These are phyloP conservation scores for Epichloe hybrida DNA, from an alignment of 2,329 filamentous ascomycete species.

Conservation along the genomic window DNA sequence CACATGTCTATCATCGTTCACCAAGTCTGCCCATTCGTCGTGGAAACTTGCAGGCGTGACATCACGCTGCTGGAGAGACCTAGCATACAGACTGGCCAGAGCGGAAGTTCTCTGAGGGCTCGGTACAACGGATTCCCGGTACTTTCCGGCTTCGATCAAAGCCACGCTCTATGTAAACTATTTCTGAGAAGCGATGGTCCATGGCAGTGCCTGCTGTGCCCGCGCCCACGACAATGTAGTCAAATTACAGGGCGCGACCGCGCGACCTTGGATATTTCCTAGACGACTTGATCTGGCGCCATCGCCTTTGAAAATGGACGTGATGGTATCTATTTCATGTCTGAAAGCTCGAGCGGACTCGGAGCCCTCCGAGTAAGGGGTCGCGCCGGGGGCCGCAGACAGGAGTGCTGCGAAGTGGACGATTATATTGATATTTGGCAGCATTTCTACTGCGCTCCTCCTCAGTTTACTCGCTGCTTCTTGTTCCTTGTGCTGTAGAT, in stretches of 20 bases:
- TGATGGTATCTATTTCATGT: not conserved
- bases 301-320: not conserved
- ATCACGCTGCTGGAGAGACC: not conserved
- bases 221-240: slow-evolving; percentile 52
- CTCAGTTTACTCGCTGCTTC: not conserved
- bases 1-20: not conserved
- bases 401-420: not conserved
- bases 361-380: not conserved
- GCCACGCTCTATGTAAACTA: not conserved
- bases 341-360: not conserved
- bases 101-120: not conserved
- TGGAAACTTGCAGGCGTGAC: not conserved
- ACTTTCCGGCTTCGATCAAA: not conserved
- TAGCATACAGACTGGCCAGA: not conserved
- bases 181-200: not conserved
- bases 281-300: not conserved
- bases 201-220: slow-evolving; percentile 41
- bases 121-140: not conserved
- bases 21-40: not conserved
- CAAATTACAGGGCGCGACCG: slow-evolving; percentile 13
- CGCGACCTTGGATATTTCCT: not conserved
- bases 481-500: not conserved
- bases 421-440: not conserved
- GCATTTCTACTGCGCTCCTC: not conserved
- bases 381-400: not conserved